These are phyloP conservation scores for Kodamaea nitidulidarum DNA, from an alignment of 805 yeast genomes.

Conservation along the genomic window DNA sequence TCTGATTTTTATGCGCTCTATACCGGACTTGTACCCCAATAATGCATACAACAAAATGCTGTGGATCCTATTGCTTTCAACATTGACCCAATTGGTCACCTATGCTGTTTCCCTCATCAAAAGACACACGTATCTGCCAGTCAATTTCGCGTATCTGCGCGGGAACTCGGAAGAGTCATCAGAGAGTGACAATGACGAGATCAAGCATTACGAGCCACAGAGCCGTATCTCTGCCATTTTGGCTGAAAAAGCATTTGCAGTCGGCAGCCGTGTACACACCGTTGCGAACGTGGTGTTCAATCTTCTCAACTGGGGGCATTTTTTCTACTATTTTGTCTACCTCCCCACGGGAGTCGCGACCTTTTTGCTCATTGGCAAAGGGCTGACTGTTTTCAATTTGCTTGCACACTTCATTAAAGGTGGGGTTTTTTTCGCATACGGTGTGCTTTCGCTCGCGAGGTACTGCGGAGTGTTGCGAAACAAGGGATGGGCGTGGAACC, in stretches of 20 bases:
- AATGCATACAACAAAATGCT: conserved; percentile 71
- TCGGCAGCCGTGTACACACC: background rate
- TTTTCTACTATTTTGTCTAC: conserved; percentile 56
- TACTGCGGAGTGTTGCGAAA: conserved; percentile 76
- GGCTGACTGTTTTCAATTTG: conserved; percentile 64
- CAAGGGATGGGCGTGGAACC: conserved; percentile 92
- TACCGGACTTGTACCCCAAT: conserved; percentile 66
- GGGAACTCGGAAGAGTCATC: conserved; percentile 6
- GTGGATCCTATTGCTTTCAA: conserved; percentile 50
- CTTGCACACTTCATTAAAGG: conserved; percentile 97
- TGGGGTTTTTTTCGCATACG: conserved; percentile 75
- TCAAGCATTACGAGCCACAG: conserved; percentile 2
- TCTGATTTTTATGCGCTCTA: conserved; percentile 53
- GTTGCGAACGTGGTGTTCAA: conserved; percentile 29
- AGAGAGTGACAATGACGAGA: conserved; percentile 1
- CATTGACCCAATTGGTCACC: conserved; percentile 50
- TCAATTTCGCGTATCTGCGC: conserved; percentile 1
- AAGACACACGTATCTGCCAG: conserved; percentile 24
- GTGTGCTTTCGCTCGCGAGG: conserved; percentile 77
- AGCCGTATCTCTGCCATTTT: background rate
- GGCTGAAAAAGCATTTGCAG: background rate
- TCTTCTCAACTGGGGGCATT: conserved; percentile 59
- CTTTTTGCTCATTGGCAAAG: conserved; percentile 67
- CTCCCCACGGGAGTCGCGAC: conserved; percentile 61
- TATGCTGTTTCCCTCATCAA: conserved; percentile 41